A percentile compares a stretch with the other conserved stretches of the same genome.
These are phyloP conservation scores for Elsinoe batatas DNA, from an alignment of 2,329 filamentous ascomycete genomes.

Conservation along the genomic window DNA sequence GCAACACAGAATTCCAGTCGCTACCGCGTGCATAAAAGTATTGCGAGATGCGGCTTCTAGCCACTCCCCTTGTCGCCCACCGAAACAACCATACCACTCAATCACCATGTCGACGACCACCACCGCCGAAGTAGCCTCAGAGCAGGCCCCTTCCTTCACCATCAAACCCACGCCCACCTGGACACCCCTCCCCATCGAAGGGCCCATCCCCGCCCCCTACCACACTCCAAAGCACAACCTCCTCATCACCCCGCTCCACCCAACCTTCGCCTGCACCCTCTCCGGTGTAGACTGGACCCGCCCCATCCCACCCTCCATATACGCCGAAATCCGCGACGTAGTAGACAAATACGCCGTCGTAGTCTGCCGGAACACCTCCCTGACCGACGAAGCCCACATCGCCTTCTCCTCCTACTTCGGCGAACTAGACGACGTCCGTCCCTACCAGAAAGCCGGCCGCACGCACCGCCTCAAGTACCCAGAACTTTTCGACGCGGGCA, in stretches of 20 bases:
- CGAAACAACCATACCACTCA: not conserved
- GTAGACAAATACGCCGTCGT: slow-evolving; percentile 42
- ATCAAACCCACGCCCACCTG: not conserved
- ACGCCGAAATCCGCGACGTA: slow-evolving; percentile 17
- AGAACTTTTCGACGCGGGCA: slow-evolving; percentile 50
- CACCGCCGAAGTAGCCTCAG: not conserved
- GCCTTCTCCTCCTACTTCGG: slow-evolving; percentile 43
- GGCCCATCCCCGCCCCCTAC: not conserved
- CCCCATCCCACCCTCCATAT: slow-evolving; percentile 16
- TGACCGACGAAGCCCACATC: slow-evolving; percentile 44
- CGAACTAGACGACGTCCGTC: slow-evolving; percentile 46
- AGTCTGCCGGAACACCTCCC: slow-evolving; percentile 41
- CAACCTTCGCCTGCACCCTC: slow-evolving; percentile 17
- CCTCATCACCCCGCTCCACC: slow-evolving; percentile 11
- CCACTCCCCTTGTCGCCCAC: not conserved
- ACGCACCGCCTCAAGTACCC: slow-evolving; percentile 39
- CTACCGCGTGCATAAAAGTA: not conserved
- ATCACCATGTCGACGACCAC: not conserved
- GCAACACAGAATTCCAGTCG: too few species aligned
- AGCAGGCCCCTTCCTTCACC: not conserved
- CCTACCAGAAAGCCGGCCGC: slow-evolving; percentile 39
- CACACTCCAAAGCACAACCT: not conserved
- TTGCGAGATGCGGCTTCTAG: not conserved
- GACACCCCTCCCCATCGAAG: not conserved
- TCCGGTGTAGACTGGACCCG: slow-evolving; percentile 17